phyloP scores from a whole-genome alignment of 176 grass and related monocot genomes.

The Phoenix dactylifera region DNA sequence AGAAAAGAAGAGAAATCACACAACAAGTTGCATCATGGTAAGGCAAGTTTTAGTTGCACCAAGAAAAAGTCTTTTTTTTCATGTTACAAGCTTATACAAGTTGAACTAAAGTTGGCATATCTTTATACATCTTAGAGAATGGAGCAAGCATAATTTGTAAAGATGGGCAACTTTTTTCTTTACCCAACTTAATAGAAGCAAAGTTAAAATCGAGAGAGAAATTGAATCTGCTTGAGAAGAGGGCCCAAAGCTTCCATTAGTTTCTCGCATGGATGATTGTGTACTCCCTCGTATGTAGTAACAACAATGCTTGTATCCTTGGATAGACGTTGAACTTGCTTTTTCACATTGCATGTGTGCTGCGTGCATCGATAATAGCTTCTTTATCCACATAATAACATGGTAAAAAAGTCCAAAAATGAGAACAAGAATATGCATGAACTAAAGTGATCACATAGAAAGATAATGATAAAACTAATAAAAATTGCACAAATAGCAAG shows the following conservation, averaged over 20 bases:
- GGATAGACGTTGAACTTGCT: conserved; percentile 79
- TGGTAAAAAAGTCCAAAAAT: too few relatives aligned
- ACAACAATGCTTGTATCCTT: conserved; percentile 80
- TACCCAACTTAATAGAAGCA: not conserved
- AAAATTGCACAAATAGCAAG: not conserved
- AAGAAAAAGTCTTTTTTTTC: too few relatives aligned
- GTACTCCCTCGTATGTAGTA: conserved; percentile 84
- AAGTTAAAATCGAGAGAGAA: not conserved
- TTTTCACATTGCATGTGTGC: conserved; percentile 85
- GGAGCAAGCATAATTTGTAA: not conserved
- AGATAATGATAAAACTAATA: not conserved
- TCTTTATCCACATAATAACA: conserved; percentile 23
- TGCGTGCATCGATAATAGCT: conserved; percentile 95
- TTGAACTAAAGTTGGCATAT: not conserved
- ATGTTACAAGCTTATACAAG: too few relatives aligned
- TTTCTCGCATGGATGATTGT: conserved; percentile 89
- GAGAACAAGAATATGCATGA: too few relatives aligned
- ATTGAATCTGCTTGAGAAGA: conserved; percentile 2
- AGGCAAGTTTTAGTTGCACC: too few relatives aligned
- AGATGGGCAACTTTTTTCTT: not conserved
- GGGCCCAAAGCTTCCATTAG: conserved; percentile 69
- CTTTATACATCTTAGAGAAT: not conserved
- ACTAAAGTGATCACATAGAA: too few relatives aligned
- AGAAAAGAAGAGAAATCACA: too few relatives aligned
- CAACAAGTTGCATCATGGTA: too few relatives aligned